These are phyloP conservation scores for Agroathelia rolfsii DNA, from an alignment of 1,284 basidiomycete genomes.

Conservation along the genomic window DNA sequence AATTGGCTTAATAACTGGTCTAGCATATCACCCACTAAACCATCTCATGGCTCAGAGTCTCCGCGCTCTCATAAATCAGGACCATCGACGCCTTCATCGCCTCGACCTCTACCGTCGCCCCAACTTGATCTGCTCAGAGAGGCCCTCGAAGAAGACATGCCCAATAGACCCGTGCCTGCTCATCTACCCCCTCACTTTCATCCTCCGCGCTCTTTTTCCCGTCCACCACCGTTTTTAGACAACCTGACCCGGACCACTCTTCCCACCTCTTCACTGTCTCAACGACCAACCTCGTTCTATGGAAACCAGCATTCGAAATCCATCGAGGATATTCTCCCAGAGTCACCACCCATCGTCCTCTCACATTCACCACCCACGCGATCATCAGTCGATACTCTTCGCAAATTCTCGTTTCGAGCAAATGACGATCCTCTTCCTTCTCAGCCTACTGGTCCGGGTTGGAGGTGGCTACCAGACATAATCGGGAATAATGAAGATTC, in stretches of 20 bases:
- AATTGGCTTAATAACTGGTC: too few species aligned
- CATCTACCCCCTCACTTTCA: slow-evolving; percentile 32
- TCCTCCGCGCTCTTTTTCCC: slow-evolving; percentile 23
- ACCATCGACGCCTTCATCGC: slow-evolving; percentile 18
- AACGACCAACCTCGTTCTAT: slow-evolving; percentile 14
- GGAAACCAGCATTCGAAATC: not conserved
- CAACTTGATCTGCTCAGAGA: slow-evolving; percentile 22
- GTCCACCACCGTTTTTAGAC: slow-evolving; percentile 50
- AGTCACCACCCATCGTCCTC: slow-evolving; percentile 25
- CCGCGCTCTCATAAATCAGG: slow-evolving; percentile 13
- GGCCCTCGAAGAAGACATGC: slow-evolving; percentile 33
- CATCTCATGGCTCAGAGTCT: slow-evolving; percentile 13
- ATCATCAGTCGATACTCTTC: slow-evolving; percentile 56
- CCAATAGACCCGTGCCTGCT: slow-evolving; percentile 34
- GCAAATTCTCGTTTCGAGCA: slow-evolving; percentile 19
- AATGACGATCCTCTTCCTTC: slow-evolving; percentile 2
- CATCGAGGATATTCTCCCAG: slow-evolving; percentile 15
- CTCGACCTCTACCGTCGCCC: slow-evolving; percentile 17
- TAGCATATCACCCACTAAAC: too few species aligned
- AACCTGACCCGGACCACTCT: slow-evolving; percentile 52
- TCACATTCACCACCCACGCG: slow-evolving; percentile 28
- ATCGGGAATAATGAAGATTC: too few species aligned
- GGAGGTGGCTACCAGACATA: too few species aligned
- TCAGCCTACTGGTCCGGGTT: slow-evolving; percentile 7
- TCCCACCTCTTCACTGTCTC: slow-evolving; percentile 49